These are phyloP conservation scores for Rubroshorea leprosula DNA, from an alignment of 345 rosid species.

Conservation along the genomic window DNA sequence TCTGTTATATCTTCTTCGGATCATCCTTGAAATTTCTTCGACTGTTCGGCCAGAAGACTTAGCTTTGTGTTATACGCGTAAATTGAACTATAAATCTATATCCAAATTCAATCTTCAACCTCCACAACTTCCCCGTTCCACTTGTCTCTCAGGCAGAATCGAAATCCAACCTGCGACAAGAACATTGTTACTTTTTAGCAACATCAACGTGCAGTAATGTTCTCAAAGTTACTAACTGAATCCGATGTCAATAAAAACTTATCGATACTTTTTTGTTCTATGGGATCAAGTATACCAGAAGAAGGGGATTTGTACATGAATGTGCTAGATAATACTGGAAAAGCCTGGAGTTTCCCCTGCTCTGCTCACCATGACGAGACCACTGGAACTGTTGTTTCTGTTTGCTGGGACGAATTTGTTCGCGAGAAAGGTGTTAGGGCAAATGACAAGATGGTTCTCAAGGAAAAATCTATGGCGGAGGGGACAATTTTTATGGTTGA, in stretches of 20 bases:
- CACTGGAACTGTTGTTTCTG: conserved; percentile 2
- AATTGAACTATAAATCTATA: too few species aligned
- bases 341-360: background rate
- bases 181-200: background rate
- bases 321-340: background rate
- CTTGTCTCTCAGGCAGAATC: too few species aligned
- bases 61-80: too few species aligned
- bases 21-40: too few species aligned
- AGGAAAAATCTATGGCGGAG: background rate
- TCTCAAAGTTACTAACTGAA: conserved; percentile 14
- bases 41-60: too few species aligned
- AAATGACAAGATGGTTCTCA: background rate
- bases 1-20: too few species aligned
- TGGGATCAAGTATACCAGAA: background rate
- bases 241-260: conserved; percentile 7
- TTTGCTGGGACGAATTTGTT: conserved; percentile 14
- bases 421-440: background rate
- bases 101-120: too few species aligned
- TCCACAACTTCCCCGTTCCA: too few species aligned
- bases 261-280: background rate
- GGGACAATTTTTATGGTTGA: background rate
- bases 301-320: background rate
- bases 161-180: too few species aligned
- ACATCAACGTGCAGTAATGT: background rate
- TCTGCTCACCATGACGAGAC: background rate